Evolutionary conservation across 78 protist genomes (phyloP), one percentile per base, ranked within the genome.

Genomic region (Dictyostelium intermedium): DNA sequence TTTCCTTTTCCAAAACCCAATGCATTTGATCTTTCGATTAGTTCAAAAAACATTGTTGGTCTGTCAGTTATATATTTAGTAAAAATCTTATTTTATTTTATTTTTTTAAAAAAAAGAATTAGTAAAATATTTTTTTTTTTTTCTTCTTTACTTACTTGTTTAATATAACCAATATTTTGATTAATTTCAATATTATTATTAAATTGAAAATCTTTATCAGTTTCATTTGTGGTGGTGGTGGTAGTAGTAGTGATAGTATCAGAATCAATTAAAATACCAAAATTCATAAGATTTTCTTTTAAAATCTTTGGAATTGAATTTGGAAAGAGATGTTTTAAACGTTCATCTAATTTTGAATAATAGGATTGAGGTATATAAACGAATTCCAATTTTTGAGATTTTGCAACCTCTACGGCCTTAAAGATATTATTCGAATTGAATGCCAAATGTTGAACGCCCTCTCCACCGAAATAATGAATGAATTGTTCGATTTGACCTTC

Each of bases 1-100:
- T 89, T 89, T 39, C 93, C 93, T 80, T 89, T 89, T 11, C 93
- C 93, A 80, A 89, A 89, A 39, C 93, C 93, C 2, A 80, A 11
- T 0, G 87, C 85, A 66, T 43, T 39, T 5, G 56, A n/a, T 79
- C 93, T 78, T 47, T 78, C 39, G 3, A 89, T 80, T n/a, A 89
- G 16, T 80, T 89, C 93, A 43, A 89, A 89, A 80, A 89, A 89
- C 34, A 89, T 60, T 35, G 93, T 89, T 89, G 93, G 93, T 7
- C 43, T 45, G 80, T 89, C 93, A 30, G 50, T 37, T 13, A 78
- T 45, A 66, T 82, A 69, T 70, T 89, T 89, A 50, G 93, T 27
- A 35, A 89, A 89, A 69, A 89, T 89, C 93, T 89, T 50, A 16
- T 50, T 50, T 50, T 50, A 16, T 50, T 50, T 50, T 50, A 1